phyloP scores from a whole-genome alignment of 2,329 filamentous ascomycete genomes.

The Paracoccidioides brasiliensis region DNA sequence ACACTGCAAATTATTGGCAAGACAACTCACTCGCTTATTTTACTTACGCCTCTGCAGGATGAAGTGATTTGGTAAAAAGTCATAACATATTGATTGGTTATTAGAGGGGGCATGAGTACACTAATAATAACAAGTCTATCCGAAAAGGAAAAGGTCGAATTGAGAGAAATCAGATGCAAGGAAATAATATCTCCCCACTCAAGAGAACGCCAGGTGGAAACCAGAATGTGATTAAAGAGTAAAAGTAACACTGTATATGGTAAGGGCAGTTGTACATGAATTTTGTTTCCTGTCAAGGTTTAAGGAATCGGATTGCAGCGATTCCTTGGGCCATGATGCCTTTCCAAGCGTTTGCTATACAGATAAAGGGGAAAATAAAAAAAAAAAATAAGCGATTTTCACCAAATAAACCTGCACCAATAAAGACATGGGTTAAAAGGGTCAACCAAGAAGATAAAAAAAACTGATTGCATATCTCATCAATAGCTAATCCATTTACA shows the following conservation, averaged over 20 bases:
- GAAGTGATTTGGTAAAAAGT: no score
- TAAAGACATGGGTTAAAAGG: not conserved
- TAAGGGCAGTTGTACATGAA: not conserved
- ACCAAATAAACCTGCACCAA: not conserved
- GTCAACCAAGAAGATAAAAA: not conserved
- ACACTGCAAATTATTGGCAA: no score
- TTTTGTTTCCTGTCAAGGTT: not conserved
- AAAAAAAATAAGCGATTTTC: not conserved
- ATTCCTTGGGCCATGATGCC: not conserved
- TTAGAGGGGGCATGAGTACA: not conserved
- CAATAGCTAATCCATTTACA: constrained; percentile 18
- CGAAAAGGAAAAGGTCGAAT: not conserved
- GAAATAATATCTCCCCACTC: not conserved
- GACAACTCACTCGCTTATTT: no score
- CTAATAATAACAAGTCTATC: not conserved
- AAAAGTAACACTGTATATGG: not conserved
- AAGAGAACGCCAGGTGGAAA: constrained; percentile 2
- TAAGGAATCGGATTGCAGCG: not conserved
- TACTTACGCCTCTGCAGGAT: no score
- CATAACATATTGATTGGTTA: not conserved
- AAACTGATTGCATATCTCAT: not conserved
- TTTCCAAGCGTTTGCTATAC: constrained; percentile 1
- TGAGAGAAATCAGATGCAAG: not conserved
- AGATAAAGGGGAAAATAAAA: not conserved
- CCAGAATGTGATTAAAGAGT: constrained; percentile 1